Base-by-base conservation (phyloP, 371 early-diverging fungal species). In the Mucor lusitanicus region DNA sequence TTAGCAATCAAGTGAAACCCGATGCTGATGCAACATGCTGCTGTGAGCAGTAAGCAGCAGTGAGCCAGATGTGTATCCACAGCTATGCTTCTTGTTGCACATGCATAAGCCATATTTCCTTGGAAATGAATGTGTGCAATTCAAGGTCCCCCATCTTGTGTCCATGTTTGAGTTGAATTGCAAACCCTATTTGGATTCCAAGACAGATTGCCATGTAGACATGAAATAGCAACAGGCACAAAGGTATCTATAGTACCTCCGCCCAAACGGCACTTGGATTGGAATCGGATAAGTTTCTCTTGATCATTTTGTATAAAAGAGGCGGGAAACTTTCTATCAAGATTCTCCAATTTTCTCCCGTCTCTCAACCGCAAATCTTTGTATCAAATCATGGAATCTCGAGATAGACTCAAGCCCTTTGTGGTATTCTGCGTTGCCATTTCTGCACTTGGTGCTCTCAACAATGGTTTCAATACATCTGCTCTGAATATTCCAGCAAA, bases 391-490 rank as follows among this genome's bases (percentile, higher is more conserved):
- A 53, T 53, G 53, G 53, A 53, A 25, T 53, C 53, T 53, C 53
- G 53, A 53, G 53, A 72, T 72, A 73, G 72, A 75, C 69, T 80
- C 28, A 53, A 68, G 6, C 66, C 71, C n/a, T 78, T 71, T 46
- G 77, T 80, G 15, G 28, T 82, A 32, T 83, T 82, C 61, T 80
- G 84, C 46, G 80, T 70, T 15, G 42, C 73, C 27, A 63, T 80
- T 23, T 79, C 84, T 46, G 65, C 77, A 27, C 62, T 85, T 17
- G 82, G 81, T 65, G 69, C 82, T 40, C 69, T 83, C 27, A 78
- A 77, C 58, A 75, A 71, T 60, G 85, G 86, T 73, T 72, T 79
- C 63, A 80, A 81, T 44, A 84, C 81, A 9, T 73, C 74, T 44
- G 69, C 79, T 12, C 64, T 79, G 32, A 82, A 83, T 60, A 80